Conservation (phyloP, 2,329 filamentous ascomycete genomes). For the Annulohypoxylon truncatum region DNA sequence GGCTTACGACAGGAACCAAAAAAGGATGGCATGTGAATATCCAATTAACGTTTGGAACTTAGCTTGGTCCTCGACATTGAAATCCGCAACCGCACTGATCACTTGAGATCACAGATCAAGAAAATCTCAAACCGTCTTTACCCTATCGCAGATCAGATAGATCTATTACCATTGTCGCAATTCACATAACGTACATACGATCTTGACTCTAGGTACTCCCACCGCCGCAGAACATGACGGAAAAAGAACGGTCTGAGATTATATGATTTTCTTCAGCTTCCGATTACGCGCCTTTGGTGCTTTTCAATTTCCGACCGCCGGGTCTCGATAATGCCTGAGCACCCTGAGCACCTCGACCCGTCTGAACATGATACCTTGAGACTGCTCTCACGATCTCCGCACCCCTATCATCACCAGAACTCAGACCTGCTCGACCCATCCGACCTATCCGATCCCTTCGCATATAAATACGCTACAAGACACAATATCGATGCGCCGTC, state of each 20-base stretch:
- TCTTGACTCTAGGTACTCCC: too few relatives aligned
- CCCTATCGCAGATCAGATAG: background rate
- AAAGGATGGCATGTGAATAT: conserved; percentile 24
- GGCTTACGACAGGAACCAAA: conserved; percentile 7
- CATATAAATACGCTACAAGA: conserved; percentile 31
- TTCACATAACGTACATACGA: too few relatives aligned
- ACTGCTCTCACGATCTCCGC: conserved; percentile 70
- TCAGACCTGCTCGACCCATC: conserved; percentile 66
- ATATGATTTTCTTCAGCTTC: conserved; percentile 35
- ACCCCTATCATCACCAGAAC: conserved; percentile 73
- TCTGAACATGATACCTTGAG: conserved; percentile 57
- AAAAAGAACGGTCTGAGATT: conserved; percentile 21
- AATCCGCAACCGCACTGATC: conserved; percentile 1
- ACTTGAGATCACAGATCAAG: background rate
- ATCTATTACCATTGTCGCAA: background rate
- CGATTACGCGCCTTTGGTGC: conserved; percentile 27
- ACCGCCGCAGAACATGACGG: conserved; percentile 24
- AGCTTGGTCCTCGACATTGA: background rate
- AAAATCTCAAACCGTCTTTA: background rate
- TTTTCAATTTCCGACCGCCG: conserved; percentile 34
- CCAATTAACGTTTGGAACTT: background rate
- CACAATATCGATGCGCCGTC: conserved; percentile 39
- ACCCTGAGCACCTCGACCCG: conserved; percentile 57
- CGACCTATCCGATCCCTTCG: conserved; percentile 59
- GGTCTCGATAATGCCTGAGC: conserved; percentile 60